phyloP scores from a whole-genome alignment of 116 monocot species.

The Posidonia oceanica region DNA sequence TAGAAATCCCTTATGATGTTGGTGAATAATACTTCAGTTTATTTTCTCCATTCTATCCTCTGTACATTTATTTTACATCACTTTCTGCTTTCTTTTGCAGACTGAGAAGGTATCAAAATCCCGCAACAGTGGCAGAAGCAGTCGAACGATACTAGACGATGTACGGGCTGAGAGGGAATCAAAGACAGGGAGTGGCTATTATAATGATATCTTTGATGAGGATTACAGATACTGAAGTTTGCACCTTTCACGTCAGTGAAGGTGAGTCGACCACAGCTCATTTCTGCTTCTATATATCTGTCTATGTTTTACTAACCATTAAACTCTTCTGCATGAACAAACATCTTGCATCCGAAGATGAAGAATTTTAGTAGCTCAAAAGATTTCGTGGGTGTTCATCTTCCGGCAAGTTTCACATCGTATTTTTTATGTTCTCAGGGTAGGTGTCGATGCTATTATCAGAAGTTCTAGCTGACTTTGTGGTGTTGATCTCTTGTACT shows the following conservation, averaged over 20 bases:
- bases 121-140: slow-evolving; percentile 10
- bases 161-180: slow-evolving; percentile 21
- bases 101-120: slow-evolving; percentile 19
- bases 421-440: too few species aligned
- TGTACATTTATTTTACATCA: not conserved
- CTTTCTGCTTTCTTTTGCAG: slow-evolving; percentile 13
- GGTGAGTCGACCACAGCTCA: not conserved
- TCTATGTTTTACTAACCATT: too few species aligned
- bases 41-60: too few species aligned
- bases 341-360: not conserved
- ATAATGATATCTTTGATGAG: slow-evolving; percentile 15
- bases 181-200: not conserved
- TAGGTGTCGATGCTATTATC: not conserved
- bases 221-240: slow-evolving; percentile 22
- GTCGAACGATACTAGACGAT: slow-evolving; percentile 30
- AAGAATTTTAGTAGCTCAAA: not conserved
- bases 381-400: not conserved
- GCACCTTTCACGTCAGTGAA: not conserved
- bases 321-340: too few species aligned
- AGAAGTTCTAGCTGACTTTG: not conserved
- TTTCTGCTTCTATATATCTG: too few species aligned
- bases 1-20: too few species aligned
- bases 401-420: not conserved
- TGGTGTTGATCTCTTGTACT: not conserved
- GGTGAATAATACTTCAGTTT: too few species aligned